Evolutionary conservation across 2,329 filamentous ascomycete species (phyloP).

Genomic region (Karstenula rhodostoma): DNA sequence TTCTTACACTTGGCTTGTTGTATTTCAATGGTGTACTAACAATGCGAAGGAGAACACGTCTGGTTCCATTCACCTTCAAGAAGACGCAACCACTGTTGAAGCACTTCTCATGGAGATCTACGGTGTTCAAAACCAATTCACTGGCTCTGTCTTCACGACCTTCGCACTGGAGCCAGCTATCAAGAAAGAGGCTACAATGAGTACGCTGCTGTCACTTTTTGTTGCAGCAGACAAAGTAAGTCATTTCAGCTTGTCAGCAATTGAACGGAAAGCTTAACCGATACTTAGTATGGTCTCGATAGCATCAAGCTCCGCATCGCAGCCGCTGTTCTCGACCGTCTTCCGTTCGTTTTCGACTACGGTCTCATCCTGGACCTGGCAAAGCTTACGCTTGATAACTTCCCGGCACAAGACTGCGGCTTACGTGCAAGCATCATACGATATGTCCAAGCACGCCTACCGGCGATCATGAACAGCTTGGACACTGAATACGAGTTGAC

Average conservation of each 20-base stretch:
- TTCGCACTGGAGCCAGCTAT: conserved; percentile 24
- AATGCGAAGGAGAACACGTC: conserved; percentile 21
- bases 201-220: conserved; percentile 26
- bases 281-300: conserved; percentile 30
- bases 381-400: conserved; percentile 17
- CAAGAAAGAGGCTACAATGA: conserved; percentile 26
- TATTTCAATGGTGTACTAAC: conserved; percentile 11
- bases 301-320: conserved; percentile 24
- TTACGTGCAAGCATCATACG: conserved; percentile 25
- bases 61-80: conserved; percentile 23
- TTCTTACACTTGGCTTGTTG: neutral
- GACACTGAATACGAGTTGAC: neutral
- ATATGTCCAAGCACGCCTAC: conserved; percentile 18
- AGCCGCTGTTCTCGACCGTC: conserved; percentile 29
- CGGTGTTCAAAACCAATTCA: conserved; percentile 24
- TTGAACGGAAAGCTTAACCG: neutral
- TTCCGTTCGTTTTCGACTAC: conserved; percentile 25
- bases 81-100: conserved; percentile 21
- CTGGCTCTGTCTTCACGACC: conserved; percentile 29
- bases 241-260: neutral
- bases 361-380: conserved; percentile 28
- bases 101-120: conserved; percentile 32
- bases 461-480: neutral
- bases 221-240: conserved; percentile 33
- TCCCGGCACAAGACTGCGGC: conserved; percentile 21